These are phyloP conservation scores for Strobilomyces confusus DNA, from an alignment of 768 basidiomycete species.

Conservation along the genomic window DNA sequence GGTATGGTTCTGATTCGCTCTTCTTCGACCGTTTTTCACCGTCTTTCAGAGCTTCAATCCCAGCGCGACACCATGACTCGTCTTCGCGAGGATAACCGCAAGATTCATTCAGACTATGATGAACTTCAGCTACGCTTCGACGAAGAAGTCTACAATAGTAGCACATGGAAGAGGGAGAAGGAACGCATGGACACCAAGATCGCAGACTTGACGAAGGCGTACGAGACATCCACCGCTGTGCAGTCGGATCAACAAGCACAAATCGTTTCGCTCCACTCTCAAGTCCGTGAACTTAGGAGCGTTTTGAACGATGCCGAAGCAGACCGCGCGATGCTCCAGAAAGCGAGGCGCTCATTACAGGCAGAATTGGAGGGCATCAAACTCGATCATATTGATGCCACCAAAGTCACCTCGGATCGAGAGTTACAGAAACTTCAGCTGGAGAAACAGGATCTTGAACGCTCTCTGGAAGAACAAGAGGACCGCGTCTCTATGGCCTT, in stretches of 20 bases:
- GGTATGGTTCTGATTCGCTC: slow-evolving; percentile 36
- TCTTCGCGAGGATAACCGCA: slow-evolving; percentile 76
- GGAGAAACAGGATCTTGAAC: slow-evolving; percentile 78
- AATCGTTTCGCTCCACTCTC: slow-evolving; percentile 78
- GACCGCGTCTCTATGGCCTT: slow-evolving; percentile 69
- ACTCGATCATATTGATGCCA: slow-evolving; percentile 66
- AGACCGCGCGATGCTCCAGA: slow-evolving; percentile 73
- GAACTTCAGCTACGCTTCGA: slow-evolving; percentile 71
- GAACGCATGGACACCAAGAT: slow-evolving; percentile 86
- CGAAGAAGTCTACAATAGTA: slow-evolving; percentile 72
- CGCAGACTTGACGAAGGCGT: slow-evolving; percentile 66
- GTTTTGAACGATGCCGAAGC: slow-evolving; percentile 85
- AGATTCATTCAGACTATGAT: slow-evolving; percentile 71
- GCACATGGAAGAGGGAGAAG: slow-evolving; percentile 85
- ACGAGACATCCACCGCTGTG: slow-evolving; percentile 64
- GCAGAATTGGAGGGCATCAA: slow-evolving; percentile 80
- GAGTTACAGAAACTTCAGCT: slow-evolving; percentile 73
- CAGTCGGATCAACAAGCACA: slow-evolving; percentile 82
- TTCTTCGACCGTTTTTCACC: slow-evolving; percentile 5
- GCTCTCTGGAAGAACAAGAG: slow-evolving; percentile 72
- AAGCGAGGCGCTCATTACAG: slow-evolving; percentile 76
- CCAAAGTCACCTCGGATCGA: slow-evolving; percentile 64
- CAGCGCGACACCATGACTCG: slow-evolving; percentile 74
- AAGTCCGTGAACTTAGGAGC: slow-evolving; percentile 76
- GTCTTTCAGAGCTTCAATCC: slow-evolving; percentile 60